Conservation (phyloP, 805 yeast genomes). For the Myxozyma geophila region DNA sequence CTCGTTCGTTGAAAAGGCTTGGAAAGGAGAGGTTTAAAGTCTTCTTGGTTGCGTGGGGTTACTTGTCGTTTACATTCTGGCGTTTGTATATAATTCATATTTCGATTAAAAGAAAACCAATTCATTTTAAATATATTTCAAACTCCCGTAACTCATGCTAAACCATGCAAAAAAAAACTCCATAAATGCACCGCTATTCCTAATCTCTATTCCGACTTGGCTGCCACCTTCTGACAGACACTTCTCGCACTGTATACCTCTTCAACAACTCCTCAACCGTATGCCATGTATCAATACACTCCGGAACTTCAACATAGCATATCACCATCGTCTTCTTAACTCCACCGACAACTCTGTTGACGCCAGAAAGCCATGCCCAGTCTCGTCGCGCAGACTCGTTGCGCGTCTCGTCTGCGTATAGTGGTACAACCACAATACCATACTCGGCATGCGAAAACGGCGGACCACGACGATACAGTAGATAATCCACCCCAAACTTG, state of each 20-base stretch:
- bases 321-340: constrained; percentile 80
- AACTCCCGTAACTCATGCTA: background rate
- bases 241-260: constrained; percentile 62
- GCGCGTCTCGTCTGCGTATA: constrained; percentile 42
- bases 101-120: background rate
- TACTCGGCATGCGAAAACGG: constrained; percentile 94
- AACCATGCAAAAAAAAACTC: background rate
- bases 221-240: constrained; percentile 79
- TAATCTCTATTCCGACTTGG: constrained; percentile 83
- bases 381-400: constrained; percentile 43
- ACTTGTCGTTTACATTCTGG: background rate
- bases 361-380: constrained; percentile 68
- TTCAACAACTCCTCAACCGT: constrained; percentile 47
- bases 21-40: constrained; percentile 56
- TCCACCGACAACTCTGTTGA: constrained; percentile 81
- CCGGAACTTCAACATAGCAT: constrained; percentile 65
- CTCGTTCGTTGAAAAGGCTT: constrained; percentile 79
- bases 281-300: constrained; percentile 40
- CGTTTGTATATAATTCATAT: background rate
- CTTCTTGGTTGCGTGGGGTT: no score
- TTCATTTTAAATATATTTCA: background rate
- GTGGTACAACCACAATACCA: constrained; percentile 61
- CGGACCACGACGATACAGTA: constrained; percentile 88
- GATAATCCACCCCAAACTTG: constrained; percentile 86
- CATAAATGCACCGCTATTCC: background rate